A percentile compares a stretch with the other conserved stretches of the same genome.
phyloP scores from a whole-genome alignment of 805 yeast species.

The Myxozyma mucilagina region DNA sequence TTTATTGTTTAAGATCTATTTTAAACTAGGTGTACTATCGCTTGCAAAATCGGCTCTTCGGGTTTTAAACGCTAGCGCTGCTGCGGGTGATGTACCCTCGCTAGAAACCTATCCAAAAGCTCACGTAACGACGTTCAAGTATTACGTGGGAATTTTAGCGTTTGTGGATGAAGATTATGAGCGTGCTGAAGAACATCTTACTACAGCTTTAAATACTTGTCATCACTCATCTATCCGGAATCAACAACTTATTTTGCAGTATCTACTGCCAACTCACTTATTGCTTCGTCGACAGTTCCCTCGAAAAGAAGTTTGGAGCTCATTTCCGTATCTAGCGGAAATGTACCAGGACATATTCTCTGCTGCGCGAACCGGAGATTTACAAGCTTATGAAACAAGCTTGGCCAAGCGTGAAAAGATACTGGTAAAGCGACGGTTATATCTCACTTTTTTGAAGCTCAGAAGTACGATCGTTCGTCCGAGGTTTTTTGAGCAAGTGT shows the following conservation, averaged over 20 bases:
- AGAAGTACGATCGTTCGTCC: slow-evolving; percentile 50
- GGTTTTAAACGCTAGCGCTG: slow-evolving; percentile 57
- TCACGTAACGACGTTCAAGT: slow-evolving; percentile 62
- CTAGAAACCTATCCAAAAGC: slow-evolving; percentile 48
- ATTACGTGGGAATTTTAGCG: slow-evolving; percentile 66
- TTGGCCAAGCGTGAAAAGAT: slow-evolving; percentile 50
- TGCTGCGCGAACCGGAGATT: slow-evolving; percentile 57
- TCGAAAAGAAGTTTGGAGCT: slow-evolving; percentile 42
- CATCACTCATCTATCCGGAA: slow-evolving; percentile 35
- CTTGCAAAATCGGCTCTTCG: slow-evolving; percentile 73
- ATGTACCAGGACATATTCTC: slow-evolving; percentile 52
- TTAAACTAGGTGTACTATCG: slow-evolving; percentile 62
- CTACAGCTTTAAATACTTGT: slow-evolving; percentile 49
- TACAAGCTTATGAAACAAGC: slow-evolving; percentile 51
- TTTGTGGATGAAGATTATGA: slow-evolving; percentile 64
- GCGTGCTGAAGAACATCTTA: slow-evolving; percentile 52
- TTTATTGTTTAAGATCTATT: slow-evolving; percentile 67
- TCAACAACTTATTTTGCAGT: slow-evolving; percentile 51
- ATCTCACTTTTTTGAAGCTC: slow-evolving; percentile 57
- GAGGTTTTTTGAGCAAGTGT: slow-evolving; percentile 50
- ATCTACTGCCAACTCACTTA: slow-evolving; percentile 65
- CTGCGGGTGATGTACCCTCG: slow-evolving; percentile 51
- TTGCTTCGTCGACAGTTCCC: slow-evolving; percentile 54
- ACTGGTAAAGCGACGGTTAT: slow-evolving; percentile 60
- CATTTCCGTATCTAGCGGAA: slow-evolving; percentile 46